Evolutionary conservation across 495 filamentous ascomycete species (phyloP), one percentile per base, ranked within the genome.

Genomic region (Annulohypoxylon nitens): DNA sequence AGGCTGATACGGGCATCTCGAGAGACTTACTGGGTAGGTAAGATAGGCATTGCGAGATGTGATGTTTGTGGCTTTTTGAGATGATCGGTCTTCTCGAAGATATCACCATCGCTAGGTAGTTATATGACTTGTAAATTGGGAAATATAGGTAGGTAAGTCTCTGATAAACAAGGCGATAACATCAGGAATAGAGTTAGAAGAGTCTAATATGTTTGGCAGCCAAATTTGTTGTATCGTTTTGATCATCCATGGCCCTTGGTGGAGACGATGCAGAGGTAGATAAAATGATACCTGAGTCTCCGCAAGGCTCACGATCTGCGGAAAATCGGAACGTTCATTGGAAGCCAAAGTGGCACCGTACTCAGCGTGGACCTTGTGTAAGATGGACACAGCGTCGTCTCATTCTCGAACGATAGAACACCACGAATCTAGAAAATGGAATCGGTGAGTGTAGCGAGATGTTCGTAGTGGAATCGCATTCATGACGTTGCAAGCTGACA

Each of bases 351-450:
- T 47, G n/a, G 43, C 16, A 5, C 16, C 16, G 16, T 47, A 18
- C 43, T 47, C 43, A 47, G 43, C n/a, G 43, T 47, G 43, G n/a
- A 8, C 18, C 8, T 12, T 20, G 4, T 20, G 43, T 20, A 18
- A 20, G 43, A 47, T 47, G 16, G 43, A 20, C 43, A 47, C 16
- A 47, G 4, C n/a, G 43, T 47, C n/a, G 43, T n/a, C 43, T 47
- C 43, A 47, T 47, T 47, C 43, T 47, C 43, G 43, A 47, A 47
- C 43, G 43, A 47, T 47, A 20, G 43, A 47, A 47, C 43, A 47
- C 43, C 43, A 47, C 43, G 43, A 47, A 47, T 47, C 43, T 20
- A 16, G 43, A 47, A 20, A 47, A 47, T 20, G 43, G 43, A 47
- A 47, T 18, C 43, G 43, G 43, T 47, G 43, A 47, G 43, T 20